phyloP scores from a whole-genome alignment of 768 basidiomycete genomes.

The Xanthoconium stramineum region DNA sequence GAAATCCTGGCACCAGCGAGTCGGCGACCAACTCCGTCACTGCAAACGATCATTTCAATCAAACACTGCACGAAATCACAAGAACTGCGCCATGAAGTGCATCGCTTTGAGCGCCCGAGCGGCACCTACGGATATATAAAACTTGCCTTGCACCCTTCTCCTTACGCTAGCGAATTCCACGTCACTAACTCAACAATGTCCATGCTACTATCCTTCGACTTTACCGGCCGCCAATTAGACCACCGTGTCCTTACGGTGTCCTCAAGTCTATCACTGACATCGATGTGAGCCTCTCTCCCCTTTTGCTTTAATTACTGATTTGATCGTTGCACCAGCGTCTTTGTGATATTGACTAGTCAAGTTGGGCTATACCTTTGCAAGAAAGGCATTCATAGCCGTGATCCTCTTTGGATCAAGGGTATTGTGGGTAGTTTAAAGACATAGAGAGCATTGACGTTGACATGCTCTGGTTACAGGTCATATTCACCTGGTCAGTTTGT shows the following conservation, averaged over 20 bases:
- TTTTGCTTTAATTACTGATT: neutral
- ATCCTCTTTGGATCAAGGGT: constrained; percentile 22
- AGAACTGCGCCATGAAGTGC: neutral
- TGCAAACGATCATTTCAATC: neutral
- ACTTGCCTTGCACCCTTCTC: neutral
- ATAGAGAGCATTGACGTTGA: neutral
- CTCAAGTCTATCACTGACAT: constrained; percentile 11
- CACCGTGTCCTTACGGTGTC: constrained; percentile 7
- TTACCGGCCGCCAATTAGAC: constrained; percentile 2
- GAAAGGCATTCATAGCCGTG: constrained; percentile 10
- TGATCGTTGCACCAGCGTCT: constrained; percentile 6
- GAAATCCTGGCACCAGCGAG: neutral
- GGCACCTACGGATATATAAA: constrained; percentile 12
- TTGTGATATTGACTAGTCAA: constrained; percentile 21
- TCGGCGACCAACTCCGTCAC: neutral
- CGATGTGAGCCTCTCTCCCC: constrained; percentile 4
- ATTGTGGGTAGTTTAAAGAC: constrained; percentile 8
- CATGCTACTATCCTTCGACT: neutral
- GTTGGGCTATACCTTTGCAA: constrained; percentile 24
- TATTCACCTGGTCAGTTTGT: constrained; percentile 21
- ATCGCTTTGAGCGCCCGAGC: neutral
- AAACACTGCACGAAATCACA: neutral
- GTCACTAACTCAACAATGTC: constrained; percentile 6
- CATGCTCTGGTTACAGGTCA: constrained; percentile 8
- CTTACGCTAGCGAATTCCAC: neutral